Evolutionary conservation across 2,329 filamentous ascomycete species (phyloP).

Genomic region (Ceratocystis diversiconidia): DNA sequence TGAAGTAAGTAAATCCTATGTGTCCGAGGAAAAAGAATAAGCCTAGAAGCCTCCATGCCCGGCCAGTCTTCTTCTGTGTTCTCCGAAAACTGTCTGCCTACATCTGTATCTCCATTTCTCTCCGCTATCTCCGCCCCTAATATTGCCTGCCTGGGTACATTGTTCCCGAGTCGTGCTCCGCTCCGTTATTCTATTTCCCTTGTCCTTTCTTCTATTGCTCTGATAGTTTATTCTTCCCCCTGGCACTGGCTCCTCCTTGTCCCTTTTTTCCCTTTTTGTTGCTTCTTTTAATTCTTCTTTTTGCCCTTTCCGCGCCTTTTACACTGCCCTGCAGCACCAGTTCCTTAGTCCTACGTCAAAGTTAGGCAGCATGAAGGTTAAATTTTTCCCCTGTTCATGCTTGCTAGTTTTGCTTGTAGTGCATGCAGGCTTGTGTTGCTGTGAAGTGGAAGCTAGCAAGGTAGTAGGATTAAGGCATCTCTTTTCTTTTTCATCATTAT

Average conservation of each 20-base stretch:
- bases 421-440: neutral
- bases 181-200: neutral
- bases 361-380: neutral
- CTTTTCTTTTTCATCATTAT: neutral
- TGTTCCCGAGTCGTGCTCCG: neutral
- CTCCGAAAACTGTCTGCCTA: no score
- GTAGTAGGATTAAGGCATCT: neutral
- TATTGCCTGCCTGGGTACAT: neutral
- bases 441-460: neutral
- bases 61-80: neutral
- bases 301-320: neutral
- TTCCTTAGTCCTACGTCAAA: constrained; percentile 1
- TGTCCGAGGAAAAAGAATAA: neutral
- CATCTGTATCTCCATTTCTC: no score
- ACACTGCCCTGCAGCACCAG: neutral
- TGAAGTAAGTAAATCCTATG: constrained; percentile 9
- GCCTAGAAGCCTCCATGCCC: no score
- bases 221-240: neutral
- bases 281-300: neutral
- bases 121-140: no score
- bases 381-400: neutral
- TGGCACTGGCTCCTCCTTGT: neutral
- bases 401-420: neutral
- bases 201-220: neutral
- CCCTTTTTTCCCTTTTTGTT: neutral